Base-by-base conservation (phyloP, 495 filamentous ascomycete genomes). In the Xylaria telfairii region DNA sequence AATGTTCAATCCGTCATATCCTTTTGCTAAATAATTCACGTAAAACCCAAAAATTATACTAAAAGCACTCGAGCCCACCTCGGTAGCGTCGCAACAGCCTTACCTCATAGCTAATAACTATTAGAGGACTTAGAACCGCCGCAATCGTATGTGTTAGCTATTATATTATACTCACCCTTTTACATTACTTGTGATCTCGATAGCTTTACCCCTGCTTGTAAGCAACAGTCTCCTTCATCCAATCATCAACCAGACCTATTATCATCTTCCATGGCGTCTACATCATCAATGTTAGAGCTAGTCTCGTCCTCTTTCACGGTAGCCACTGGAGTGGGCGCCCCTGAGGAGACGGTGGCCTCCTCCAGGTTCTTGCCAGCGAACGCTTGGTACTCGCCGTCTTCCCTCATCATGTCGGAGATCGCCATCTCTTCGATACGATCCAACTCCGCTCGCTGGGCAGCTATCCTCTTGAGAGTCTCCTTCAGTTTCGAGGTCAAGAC, bases 391-490 rank as follows among this genome's bases (percentile, higher is more conserved):
- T 65, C 60, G 13, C 37, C 39, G 37, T 70, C 49, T 57, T 65
- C 68, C 60, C 32, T 65, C 7, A 65, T 6, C 49, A 63, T 65
- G 13, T 70, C 67, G 9, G 30, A 49, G 24, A 70, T 41, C 10
- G 39, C 59, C 59, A 57, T 56, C 24, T 53, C 41, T 65, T 65
- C 59, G 3, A 42, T 26, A 1, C 68, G 57, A 63, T 70, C 62
- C 9, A 70, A 15, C 24, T 53, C 68, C 21, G 68, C 68, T 39
- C 68, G 21, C n/a, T 65, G 34, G 15, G 28, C 57, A 21, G 68
- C 68, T 30, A 69, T 69, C 10, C 54, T 69, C 46, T 62, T 61
- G 15, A 69, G 30, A 69, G 44, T 62, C 37, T 69, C 30, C 57
- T 6, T 44, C 5, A 69, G 54, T 6, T 61, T 62, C 53, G 67